Evolutionary conservation across 768 basidiomycete species (phyloP), one percentile per base, ranked within the genome.

Genomic region (Lactarius indigo): DNA sequence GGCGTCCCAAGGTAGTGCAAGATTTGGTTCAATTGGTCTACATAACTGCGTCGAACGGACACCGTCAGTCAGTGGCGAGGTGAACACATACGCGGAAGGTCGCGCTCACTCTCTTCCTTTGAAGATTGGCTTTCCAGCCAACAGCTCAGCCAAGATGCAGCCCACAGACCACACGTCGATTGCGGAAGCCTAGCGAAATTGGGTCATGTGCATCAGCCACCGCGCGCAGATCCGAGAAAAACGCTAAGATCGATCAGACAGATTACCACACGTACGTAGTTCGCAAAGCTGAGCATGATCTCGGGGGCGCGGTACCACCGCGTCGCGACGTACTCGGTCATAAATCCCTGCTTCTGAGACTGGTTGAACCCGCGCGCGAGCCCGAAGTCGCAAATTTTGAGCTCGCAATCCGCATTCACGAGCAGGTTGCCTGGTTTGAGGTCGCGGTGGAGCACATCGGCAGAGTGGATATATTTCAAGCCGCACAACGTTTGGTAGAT

Each of bases 251-350:
- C 23, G 47, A 20, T 18, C n/a, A 17, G 12, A 50, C 6, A 63
- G 18, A 64, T 35, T 17, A 41, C 26, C 18, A 18, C 15, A 80
- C 91, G 76, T 71, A 94, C 94, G 74, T 94, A 94, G 79, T 94
- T 94, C 26, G 92, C 92, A 72, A 94, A 96, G 80, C 93, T 95
- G 72, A 98, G 76, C 97, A 98, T 99, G 78, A 98, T 99, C 79
- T 99, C 97, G 0, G 97, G 96, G 26, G 96, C 96, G 41, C 96
- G 84, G 76, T 99, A 99, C 96, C 96, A 98, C 64, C 96, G 84
- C 9, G 96, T 99, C n/a, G 96, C 96, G 37, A 98, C 91, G 76
- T 96, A 98, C 79, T 98, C 97, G 0, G 97, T 98, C 96, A 98
- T 98, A 79, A 98, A 98, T 0, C 96, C 96, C 73, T 90, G 90